These are phyloP conservation scores for Deuterostichococcus epilithicus DNA, from an alignment of 139 green algal genomes.

Conservation along the genomic window DNA sequence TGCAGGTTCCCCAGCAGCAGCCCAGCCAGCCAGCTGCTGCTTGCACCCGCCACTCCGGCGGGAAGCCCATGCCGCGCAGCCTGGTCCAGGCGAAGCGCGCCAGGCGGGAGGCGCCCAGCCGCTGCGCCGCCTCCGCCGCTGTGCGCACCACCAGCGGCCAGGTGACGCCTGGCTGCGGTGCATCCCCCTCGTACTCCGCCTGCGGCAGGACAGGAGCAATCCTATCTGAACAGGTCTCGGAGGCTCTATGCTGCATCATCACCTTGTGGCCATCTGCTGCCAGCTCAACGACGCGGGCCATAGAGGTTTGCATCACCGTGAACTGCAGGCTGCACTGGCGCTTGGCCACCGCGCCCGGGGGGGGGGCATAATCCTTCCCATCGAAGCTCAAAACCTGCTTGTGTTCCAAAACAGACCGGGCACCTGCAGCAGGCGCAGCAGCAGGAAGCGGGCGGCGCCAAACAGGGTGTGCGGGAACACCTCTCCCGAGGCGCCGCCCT, in stretches of 20 bases:
- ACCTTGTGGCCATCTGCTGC: too few relatives aligned
- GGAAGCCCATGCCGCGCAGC: constrained; percentile 61
- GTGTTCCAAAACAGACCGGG: not conserved
- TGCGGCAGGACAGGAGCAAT: not conserved
- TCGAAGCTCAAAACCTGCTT: too few relatives aligned
- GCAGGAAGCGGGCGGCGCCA: constrained; percentile 61
- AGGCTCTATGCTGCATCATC: too few relatives aligned
- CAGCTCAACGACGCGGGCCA: too few relatives aligned
- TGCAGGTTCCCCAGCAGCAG: too few relatives aligned
- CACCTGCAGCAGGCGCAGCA: constrained; percentile 48
- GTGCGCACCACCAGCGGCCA: constrained; percentile 50
- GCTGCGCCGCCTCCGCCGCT: constrained; percentile 52
- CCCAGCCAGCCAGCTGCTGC: not conserved
- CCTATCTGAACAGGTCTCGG: too few relatives aligned
- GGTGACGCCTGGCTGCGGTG: constrained; percentile 35
- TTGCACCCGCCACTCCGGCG: constrained; percentile 37
- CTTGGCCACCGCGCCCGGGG: too few relatives aligned
- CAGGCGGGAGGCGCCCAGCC: constrained; percentile 70
- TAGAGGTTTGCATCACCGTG: too few relatives aligned
- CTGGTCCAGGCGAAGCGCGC: constrained; percentile 73
- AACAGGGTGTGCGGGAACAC: constrained; percentile 53
- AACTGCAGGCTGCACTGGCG: too few relatives aligned
- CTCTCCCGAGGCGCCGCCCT: constrained; percentile 49
- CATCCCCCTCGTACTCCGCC: not conserved
- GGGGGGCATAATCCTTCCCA: too few relatives aligned